Evolutionary conservation across 768 basidiomycete genomes (phyloP).

Genomic region (Phanerodontia chrysosporium): DNA sequence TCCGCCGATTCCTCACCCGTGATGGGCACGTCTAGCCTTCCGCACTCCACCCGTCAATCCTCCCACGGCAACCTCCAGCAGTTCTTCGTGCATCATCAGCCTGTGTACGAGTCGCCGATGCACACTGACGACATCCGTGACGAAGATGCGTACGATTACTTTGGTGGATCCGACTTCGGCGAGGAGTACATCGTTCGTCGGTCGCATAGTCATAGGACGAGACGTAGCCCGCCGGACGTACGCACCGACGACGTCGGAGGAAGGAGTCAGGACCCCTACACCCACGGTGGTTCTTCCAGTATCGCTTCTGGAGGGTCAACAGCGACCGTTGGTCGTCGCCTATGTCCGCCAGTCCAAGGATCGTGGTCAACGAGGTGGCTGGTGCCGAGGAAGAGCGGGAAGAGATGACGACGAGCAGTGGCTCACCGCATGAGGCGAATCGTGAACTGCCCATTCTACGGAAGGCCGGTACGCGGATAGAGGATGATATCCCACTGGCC

Average conservation of each 20-base stretch:
- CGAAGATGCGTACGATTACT: conserved; percentile 53
- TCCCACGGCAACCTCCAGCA: conserved; percentile 8
- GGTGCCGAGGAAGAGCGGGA: conserved; percentile 27
- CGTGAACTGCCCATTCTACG: neutral
- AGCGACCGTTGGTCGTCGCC: conserved; percentile 8
- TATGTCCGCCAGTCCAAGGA: conserved; percentile 21
- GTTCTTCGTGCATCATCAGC: conserved; percentile 13
- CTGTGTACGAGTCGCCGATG: conserved; percentile 16
- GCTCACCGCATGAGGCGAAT: neutral
- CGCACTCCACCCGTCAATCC: conserved; percentile 3
- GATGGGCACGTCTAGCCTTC: conserved; percentile 16
- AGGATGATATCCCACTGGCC: conserved; percentile 13
- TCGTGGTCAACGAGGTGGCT: conserved; percentile 32
- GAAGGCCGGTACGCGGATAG: conserved; percentile 5
- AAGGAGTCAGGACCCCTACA: conserved; percentile 12
- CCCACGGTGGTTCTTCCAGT: conserved; percentile 22
- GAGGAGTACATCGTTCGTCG: conserved; percentile 36
- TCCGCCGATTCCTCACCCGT: conserved; percentile 16
- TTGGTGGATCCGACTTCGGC: conserved; percentile 53
- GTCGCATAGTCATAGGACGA: conserved; percentile 11
- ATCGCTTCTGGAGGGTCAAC: conserved; percentile 23
- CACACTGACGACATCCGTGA: conserved; percentile 32
- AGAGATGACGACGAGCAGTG: conserved; percentile 24
- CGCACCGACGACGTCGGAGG: conserved; percentile 13
- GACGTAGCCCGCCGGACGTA: conserved; percentile 4